Percentiles rank a stretch among this genome's conserved stretches.
Conservation (phyloP, 2,329 filamentous ascomycete species). For the Calonectria honghensis region DNA sequence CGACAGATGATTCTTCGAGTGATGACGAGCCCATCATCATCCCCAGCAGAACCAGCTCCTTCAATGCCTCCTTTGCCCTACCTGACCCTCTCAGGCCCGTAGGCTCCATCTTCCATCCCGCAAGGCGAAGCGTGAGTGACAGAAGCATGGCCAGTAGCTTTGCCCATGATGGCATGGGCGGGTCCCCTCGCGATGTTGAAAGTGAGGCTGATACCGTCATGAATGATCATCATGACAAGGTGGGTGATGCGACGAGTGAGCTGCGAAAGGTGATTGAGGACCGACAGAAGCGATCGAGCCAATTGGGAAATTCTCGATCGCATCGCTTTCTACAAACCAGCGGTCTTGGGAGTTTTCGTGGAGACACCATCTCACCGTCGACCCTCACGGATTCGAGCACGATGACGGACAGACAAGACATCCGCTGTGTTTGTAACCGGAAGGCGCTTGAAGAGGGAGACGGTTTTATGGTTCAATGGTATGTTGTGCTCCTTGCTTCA, state of each 20-base stretch:
- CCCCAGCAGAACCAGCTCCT: slow-evolving; percentile 74
- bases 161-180: slow-evolving; percentile 60
- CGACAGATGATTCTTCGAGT: slow-evolving; percentile 72
- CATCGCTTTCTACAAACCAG: slow-evolving; percentile 60
- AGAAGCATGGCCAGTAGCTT: slow-evolving; percentile 65
- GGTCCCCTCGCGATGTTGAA: slow-evolving; percentile 65
- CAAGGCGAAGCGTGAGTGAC: slow-evolving; percentile 70
- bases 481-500: slow-evolving; percentile 53
- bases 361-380: slow-evolving; percentile 70
- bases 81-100: slow-evolving; percentile 72
- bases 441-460: slow-evolving; percentile 67
- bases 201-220: slow-evolving; percentile 77
- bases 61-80: slow-evolving; percentile 73
- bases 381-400: slow-evolving; percentile 70
- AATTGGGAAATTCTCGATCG: slow-evolving; percentile 57
- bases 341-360: slow-evolving; percentile 57
- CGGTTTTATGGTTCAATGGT: slow-evolving; percentile 79
- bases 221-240: slow-evolving; percentile 65
- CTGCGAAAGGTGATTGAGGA: slow-evolving; percentile 75
- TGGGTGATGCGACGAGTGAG: slow-evolving; percentile 76
- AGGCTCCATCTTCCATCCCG: slow-evolving; percentile 68
- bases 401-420: slow-evolving; percentile 63
- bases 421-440: slow-evolving; percentile 75
- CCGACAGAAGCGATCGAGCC: slow-evolving; percentile 66
- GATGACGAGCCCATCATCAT: slow-evolving; percentile 81